Conservation (phyloP, 2,329 filamentous ascomycete genomes). For the Biscogniauxia sp. region DNA sequence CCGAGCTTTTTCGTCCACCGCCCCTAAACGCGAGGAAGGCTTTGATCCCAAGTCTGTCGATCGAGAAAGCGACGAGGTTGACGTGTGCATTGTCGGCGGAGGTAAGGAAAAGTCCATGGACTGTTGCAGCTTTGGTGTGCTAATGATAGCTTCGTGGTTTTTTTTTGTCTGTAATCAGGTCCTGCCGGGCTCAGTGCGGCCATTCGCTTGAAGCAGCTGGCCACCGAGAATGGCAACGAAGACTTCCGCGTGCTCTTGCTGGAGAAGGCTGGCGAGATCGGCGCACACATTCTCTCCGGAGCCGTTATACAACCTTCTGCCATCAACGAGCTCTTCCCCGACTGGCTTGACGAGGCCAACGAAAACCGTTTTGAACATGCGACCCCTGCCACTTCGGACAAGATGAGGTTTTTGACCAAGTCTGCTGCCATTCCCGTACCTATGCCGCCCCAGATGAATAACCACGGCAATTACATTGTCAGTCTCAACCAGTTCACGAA, state of each 20-base stretch:
- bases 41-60: constrained; percentile 71
- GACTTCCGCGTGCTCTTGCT: constrained; percentile 90
- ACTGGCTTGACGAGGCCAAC: constrained; percentile 90
- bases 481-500: constrained; percentile 92
- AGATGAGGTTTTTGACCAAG: constrained; percentile 93
- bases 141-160: not conserved
- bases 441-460: constrained; percentile 94
- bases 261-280: constrained; percentile 93
- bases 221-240: constrained; percentile 91
- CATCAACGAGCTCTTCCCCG: constrained; percentile 84
- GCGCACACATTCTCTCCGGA: constrained; percentile 91
- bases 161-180: constrained; percentile 47
- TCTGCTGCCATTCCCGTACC: constrained; percentile 75
- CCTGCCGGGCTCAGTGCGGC: constrained; percentile 90
- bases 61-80: constrained; percentile 87
- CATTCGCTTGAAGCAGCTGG: constrained; percentile 92
- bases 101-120: constrained; percentile 44
- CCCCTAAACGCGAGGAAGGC: constrained; percentile 41
- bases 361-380: constrained; percentile 82
- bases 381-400: constrained; percentile 78
- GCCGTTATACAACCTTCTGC: constrained; percentile 91
- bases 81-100: constrained; percentile 94
- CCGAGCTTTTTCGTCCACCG: constrained; percentile 39
- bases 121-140: constrained; percentile 1
- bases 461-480: constrained; percentile 96